phyloP scores from a whole-genome alignment of 2,329 filamentous ascomycete species.

The Colletotrichum phormii region DNA sequence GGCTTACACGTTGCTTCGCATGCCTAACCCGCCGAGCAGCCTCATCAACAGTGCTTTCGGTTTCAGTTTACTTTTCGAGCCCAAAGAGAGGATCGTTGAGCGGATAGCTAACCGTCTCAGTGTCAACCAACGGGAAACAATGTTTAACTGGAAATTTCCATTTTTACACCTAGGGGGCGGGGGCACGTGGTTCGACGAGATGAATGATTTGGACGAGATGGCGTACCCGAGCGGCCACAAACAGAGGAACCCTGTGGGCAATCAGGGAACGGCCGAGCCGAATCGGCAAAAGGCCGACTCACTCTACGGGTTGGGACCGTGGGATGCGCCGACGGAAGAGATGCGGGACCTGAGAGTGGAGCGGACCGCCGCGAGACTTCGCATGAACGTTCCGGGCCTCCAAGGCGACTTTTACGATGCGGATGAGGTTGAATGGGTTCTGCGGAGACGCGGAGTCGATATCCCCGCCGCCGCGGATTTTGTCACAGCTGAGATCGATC shows the following conservation, averaged over 20 bases:
- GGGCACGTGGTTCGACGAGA: constrained; percentile 69
- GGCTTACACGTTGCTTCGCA: constrained; percentile 68
- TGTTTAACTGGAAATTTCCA: constrained; percentile 70
- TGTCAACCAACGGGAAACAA: constrained; percentile 49
- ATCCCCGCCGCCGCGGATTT: constrained; percentile 72
- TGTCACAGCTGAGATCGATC: constrained; percentile 67
- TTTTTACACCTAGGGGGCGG: constrained; percentile 76
- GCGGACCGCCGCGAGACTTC: constrained; percentile 52
- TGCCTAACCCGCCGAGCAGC: constrained; percentile 59
- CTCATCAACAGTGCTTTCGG: constrained; percentile 72
- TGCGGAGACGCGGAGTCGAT: constrained; percentile 71
- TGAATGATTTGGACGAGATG: constrained; percentile 6
- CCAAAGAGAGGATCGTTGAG: constrained; percentile 58
- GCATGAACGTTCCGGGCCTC: constrained; percentile 69
- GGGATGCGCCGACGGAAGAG: constrained; percentile 51
- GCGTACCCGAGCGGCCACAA: background rate
- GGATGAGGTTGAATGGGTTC: constrained; percentile 80
- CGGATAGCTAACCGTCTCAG: constrained; percentile 51
- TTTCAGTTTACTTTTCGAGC: constrained; percentile 74
- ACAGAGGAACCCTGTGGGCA: constrained; percentile 46
- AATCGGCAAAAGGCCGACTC: constrained; percentile 48
- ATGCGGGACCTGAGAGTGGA: constrained; percentile 57
- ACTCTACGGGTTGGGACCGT: constrained; percentile 57
- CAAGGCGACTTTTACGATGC: constrained; percentile 82
- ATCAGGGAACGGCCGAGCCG: constrained; percentile 48